Conservation (phyloP, 148 eudicot genomes). For the Mesembryanthemum crystallinum region DNA sequence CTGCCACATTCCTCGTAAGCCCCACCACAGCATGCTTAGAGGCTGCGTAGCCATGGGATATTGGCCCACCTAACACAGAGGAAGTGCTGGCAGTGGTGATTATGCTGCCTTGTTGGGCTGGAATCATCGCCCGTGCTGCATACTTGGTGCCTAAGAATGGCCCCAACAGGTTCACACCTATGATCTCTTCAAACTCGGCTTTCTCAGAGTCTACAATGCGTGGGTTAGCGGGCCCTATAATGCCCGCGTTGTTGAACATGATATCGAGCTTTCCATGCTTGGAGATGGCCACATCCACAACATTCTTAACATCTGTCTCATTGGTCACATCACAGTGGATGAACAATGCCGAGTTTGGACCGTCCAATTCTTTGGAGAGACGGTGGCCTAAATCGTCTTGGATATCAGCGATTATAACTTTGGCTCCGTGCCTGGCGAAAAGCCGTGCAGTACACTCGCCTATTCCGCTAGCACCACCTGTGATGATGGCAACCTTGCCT, state of each 20-base stretch:
- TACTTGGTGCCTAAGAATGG: slow-evolving; percentile 30
- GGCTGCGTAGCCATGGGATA: slow-evolving; percentile 27
- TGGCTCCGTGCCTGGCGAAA: too few species aligned
- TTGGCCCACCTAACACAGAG: too few species aligned
- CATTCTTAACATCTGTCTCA: slow-evolving; percentile 23
- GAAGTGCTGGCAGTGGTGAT: slow-evolving; percentile 23
- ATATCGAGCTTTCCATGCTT: slow-evolving; percentile 33
- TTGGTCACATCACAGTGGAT: slow-evolving; percentile 39
- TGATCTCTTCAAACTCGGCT: slow-evolving; percentile 20
- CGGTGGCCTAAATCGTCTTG: too few species aligned
- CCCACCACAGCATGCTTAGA: slow-evolving; percentile 37
- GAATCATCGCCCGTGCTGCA: slow-evolving; percentile 38
- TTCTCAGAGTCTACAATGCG: slow-evolving; percentile 15
- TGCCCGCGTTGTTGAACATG: slow-evolving; percentile 38
- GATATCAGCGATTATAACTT: slow-evolving; percentile 34
- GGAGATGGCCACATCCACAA: slow-evolving; percentile 23
- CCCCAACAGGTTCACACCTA: slow-evolving; percentile 22
- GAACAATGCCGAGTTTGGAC: slow-evolving; percentile 12
- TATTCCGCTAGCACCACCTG: too few species aligned
- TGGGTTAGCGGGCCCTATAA: not conserved
- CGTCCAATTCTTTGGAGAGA: too few species aligned
- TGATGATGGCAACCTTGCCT: too few species aligned
- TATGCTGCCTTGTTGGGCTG: slow-evolving; percentile 22
- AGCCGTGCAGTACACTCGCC: too few species aligned
- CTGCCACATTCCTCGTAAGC: slow-evolving; percentile 23